A percentile compares a stretch with the other conserved stretches of the same genome.
These are phyloP conservation scores for Zymoseptoria passerinii DNA, from an alignment of 2,329 filamentous ascomycete species.

Conservation along the genomic window DNA sequence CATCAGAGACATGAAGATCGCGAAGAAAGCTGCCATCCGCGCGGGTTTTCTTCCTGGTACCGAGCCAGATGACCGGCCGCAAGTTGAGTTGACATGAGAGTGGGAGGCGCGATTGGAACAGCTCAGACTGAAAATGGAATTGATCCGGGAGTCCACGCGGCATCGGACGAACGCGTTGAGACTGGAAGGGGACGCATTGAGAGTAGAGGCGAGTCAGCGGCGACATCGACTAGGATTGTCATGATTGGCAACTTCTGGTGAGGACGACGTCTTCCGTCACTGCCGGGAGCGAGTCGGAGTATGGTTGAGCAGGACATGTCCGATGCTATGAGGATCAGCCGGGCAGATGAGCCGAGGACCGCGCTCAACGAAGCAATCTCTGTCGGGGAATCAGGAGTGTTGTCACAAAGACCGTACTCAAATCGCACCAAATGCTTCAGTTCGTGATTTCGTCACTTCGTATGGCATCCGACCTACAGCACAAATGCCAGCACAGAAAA, in stretches of 20 bases:
- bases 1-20: not conserved
- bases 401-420: not conserved
- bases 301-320: too few relatives aligned
- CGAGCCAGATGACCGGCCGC: constrained; percentile 2
- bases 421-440: not conserved
- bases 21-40: not conserved
- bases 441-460: not conserved
- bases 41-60: not conserved
- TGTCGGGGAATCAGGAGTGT: not conserved
- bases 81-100: constrained; percentile 2
- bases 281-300: too few relatives aligned
- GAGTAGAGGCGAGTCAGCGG: too few relatives aligned
- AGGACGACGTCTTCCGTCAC: too few relatives aligned
- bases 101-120: not conserved
- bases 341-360: not conserved
- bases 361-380: not conserved
- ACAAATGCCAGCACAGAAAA: not conserved
- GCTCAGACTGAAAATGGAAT: not conserved
- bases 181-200: not conserved
- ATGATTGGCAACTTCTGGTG: too few relatives aligned
- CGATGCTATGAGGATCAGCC: too few relatives aligned
- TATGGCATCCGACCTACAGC: not conserved
- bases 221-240: too few relatives aligned
- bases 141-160: not conserved
- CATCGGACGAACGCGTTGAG: not conserved